Base-by-base conservation (phyloP, 139 green algal genomes). In the Mesotaenium endlicherianum region DNA sequence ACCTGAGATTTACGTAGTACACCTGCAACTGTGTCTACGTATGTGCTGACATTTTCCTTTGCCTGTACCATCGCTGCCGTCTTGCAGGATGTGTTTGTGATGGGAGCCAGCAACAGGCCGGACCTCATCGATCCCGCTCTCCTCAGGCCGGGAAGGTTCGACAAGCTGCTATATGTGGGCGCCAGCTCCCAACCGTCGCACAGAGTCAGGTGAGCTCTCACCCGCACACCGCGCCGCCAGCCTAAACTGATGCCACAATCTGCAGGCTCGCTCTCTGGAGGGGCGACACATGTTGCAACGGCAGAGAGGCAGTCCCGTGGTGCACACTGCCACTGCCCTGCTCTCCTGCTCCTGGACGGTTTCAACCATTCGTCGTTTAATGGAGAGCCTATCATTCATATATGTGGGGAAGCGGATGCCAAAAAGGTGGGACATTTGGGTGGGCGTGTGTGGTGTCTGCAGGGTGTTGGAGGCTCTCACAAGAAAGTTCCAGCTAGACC, bases 71-170 rank as follows among this genome's bases (percentile, higher is more conserved):
- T n/a, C n/a, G n/a, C n/a, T n/a, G n/a, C n/a, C n/a, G n/a, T n/a
- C n/a, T 77, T 69, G 31, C 77, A 83, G 4, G 69, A 95, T 47
- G 43, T 97, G 17, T 95, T 95, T 69, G 81, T 96, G 34, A 91
- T 95, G 36, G 92, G 93, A 47, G 94, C 94, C 59, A 97, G 90
- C 68, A 95, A 98, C 89, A 88, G 95, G 17, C 95, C 95, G n/a
- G 95, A 98, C 91, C 90, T 98, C 42, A 89, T 98, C 34, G 95
- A 98, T 75, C 53, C 92, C 14, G 92, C 96, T 1, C 90, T 98
- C 78, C 83, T 98, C 79, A 91, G 95, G 1, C 95, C 88, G 92
- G 11, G 95, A 0, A 87, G 95, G 1, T 91, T 98, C 60, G 95
- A 98, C 87, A 92, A 84, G 31, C 88, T 98, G 49, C 88, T 98